Base-by-base conservation (phyloP, 2,329 filamentous ascomycete genomes). In the Paecilomyces sp. region DNA sequence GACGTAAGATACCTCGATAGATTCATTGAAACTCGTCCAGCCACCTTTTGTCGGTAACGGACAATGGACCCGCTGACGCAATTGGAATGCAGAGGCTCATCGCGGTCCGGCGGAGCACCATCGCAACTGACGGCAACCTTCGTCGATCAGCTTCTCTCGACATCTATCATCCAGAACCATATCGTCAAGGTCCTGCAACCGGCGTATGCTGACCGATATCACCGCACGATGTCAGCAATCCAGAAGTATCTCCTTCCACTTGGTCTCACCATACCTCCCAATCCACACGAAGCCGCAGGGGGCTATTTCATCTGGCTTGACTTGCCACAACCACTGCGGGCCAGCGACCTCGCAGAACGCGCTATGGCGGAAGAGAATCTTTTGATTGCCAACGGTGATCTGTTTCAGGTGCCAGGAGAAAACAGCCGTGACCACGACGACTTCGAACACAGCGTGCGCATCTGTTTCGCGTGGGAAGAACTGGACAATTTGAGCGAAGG, bases 221-320 rank as follows among this genome's bases (percentile, higher is more conserved):
- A 74, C 22, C 71, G 78, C 1, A 81, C 93, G 69, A 78, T 86
- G 62, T 66, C 72, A 1, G 85, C 87, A 0, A 83, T 94, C 25
- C 70, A 80, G 41, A 70, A 80, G 56, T 72, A 88, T 55, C 77
- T 95, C 1, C 69, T 81, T 0, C 88, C 88, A 0, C 76, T 89
- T 0, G 88, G 87, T 1, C 82, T 89, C 0, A 70, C 65, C 2
- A 54, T 74, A 8, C 61, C 63, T 34, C 56, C 64, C n/a, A 30
- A 57, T 8, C 57, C 63, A 4, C 55, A 77, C 34, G 71, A 77
- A 3, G 72, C 87, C 2, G 88, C 87, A 31, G 92, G 92, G 0
- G 92, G 92, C 0, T 96, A 93, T 71, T 96, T 96, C 71, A 78
- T 96, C 55, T 96, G 91, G 91, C 74, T 95, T 28, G 81, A 79